phyloP scores from a whole-genome alignment of 371 early-diverging fungal genomes.

The Mortierella sp. region DNA sequence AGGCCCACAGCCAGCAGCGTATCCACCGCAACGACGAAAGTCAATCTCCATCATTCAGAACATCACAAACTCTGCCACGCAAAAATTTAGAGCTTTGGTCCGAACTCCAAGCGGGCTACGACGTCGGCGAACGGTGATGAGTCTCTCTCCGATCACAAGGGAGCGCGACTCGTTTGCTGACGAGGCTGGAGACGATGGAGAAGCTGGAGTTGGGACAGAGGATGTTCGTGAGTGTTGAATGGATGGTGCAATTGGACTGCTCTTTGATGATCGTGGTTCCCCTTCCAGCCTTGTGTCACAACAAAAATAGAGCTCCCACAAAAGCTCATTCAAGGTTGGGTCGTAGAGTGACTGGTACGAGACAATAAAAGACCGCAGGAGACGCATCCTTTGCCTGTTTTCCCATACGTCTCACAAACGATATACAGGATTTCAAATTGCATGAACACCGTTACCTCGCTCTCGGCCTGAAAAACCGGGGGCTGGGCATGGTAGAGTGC shows the following conservation, averaged over 20 bases:
- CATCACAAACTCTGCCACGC: conserved; percentile 36
- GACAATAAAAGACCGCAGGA: no score
- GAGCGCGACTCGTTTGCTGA: conserved; percentile 15
- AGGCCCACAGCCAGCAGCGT: neutral
- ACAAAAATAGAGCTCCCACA: no score
- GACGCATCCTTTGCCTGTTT: no score
- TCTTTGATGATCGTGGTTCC: no score
- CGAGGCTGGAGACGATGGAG: neutral
- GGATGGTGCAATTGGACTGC: no score
- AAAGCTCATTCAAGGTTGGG: no score
- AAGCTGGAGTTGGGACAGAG: neutral
- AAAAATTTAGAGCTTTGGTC: conserved; percentile 33
- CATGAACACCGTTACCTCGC: conserved; percentile 31
- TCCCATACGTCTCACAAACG: conserved; percentile 44
- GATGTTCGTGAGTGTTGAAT: no score
- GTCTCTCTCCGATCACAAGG: conserved; percentile 20
- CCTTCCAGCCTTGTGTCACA: no score
- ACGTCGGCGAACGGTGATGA: conserved; percentile 14
- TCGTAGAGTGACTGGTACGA: no score
- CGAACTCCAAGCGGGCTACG: conserved; percentile 26
- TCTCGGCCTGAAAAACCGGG: conserved; percentile 37
- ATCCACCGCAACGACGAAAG: conserved; percentile 19
- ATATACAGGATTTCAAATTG: conserved; percentile 50
- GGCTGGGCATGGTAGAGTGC: conserved; percentile 38
- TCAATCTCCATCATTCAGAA: conserved; percentile 32